phyloP scores from a whole-genome alignment of 1,284 basidiomycete genomes.

The Mycena sp. region DNA sequence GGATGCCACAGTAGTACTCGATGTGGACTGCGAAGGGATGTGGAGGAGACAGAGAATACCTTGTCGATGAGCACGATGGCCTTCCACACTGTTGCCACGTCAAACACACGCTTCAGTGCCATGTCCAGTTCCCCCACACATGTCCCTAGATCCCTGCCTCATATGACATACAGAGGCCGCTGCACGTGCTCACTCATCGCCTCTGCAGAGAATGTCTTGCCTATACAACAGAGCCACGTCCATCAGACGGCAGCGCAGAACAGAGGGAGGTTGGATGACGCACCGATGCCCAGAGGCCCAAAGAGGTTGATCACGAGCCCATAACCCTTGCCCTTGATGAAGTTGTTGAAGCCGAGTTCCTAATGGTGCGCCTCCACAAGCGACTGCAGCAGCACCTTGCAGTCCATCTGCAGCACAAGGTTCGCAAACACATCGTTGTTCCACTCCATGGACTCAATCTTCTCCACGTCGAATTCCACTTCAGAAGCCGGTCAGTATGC shows the following conservation, averaged over 20 bases:
- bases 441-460: constrained; percentile 61
- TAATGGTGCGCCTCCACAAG: constrained; percentile 66
- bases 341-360: constrained; percentile 65
- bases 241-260: constrained; percentile 23
- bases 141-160: constrained; percentile 67
- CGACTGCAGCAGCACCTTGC: constrained; percentile 63
- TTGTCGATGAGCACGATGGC: constrained; percentile 73
- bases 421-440: constrained; percentile 65
- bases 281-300: constrained; percentile 69
- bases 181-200: constrained; percentile 69
- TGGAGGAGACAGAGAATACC: constrained; percentile 29
- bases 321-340: constrained; percentile 69
- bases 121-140: constrained; percentile 53
- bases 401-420: constrained; percentile 60
- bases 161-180: constrained; percentile 66
- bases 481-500: too few relatives aligned
- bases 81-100: constrained; percentile 69
- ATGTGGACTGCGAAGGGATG: constrained; percentile 53
- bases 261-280: constrained; percentile 34
- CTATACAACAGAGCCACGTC: constrained; percentile 31
- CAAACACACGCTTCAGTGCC: constrained; percentile 55
- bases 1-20: constrained; percentile 71
- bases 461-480: constrained; percentile 67
- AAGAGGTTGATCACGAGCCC: constrained; percentile 69
- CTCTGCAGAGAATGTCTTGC: constrained; percentile 64